Evolutionary conservation across 768 basidiomycete genomes (phyloP).

Genomic region (Termitomyces sp.): DNA sequence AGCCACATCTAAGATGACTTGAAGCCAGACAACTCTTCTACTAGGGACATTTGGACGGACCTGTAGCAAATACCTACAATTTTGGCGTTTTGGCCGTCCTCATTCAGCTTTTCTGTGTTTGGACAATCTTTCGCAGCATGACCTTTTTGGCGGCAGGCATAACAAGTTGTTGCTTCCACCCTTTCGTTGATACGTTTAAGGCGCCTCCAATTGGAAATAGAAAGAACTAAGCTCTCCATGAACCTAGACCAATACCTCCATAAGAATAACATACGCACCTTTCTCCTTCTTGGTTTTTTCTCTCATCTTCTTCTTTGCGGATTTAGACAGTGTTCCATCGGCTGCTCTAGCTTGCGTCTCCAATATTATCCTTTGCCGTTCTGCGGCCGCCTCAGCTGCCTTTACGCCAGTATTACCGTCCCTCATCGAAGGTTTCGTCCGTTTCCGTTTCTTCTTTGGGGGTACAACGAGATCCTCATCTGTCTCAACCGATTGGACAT

Average conservation of each 20-base stretch:
- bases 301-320: constrained; percentile 30
- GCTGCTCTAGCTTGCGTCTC: constrained; percentile 15
- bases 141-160: constrained; percentile 81
- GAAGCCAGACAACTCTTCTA: background rate
- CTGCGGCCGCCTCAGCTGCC: constrained; percentile 20
- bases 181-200: constrained; percentile 60
- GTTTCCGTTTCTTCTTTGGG: constrained; percentile 61
- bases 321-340: constrained; percentile 20
- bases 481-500: constrained; percentile 4
- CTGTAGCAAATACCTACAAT: constrained; percentile 68
- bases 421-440: constrained; percentile 44
- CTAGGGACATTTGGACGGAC: constrained; percentile 33
- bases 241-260: background rate
- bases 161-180: constrained; percentile 64
- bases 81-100: constrained; percentile 14
- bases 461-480: constrained; percentile 13
- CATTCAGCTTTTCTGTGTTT: constrained; percentile 26
- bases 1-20: constrained; percentile 60
- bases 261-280: constrained; percentile 23
- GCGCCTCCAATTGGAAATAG: constrained; percentile 56
- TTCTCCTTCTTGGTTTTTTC: constrained; percentile 28
- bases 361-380: constrained; percentile 11
- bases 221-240: constrained; percentile 7
- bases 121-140: constrained; percentile 86
- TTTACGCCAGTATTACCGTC: constrained; percentile 30